phyloP scores from a whole-genome alignment of 2,329 filamentous ascomycete species.

The Fusarium citri region DNA sequence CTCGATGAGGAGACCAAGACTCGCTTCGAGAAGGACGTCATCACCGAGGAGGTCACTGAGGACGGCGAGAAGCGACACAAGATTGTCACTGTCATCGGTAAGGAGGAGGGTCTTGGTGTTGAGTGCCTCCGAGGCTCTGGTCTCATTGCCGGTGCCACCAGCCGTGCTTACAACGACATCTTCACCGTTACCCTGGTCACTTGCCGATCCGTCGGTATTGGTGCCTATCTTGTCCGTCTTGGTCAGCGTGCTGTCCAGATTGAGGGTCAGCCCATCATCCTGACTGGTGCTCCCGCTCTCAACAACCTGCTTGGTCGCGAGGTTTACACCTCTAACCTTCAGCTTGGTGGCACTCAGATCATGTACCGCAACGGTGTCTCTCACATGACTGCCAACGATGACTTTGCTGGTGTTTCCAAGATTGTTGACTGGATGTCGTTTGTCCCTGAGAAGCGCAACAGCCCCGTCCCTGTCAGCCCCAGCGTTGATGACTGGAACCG shows the following conservation, averaged over 20 bases:
- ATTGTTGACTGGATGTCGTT: conserved; percentile 99
- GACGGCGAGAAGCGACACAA: conserved; percentile 91
- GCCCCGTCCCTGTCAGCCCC: conserved; percentile 91
- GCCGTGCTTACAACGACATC: conserved; percentile 97
- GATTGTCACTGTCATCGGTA: conserved; percentile 92
- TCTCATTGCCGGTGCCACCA: conserved; percentile 97
- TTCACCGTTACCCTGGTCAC: conserved; percentile 98
- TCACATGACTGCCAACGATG: conserved; percentile 97
- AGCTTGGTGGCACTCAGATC: conserved; percentile 99
- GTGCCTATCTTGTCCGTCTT: conserved; percentile 97
- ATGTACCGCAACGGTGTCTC: conserved; percentile 99
- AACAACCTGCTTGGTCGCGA: conserved; percentile 98
- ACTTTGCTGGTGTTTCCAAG: conserved; percentile 97
- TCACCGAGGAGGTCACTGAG: conserved; percentile 88
- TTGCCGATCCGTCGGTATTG: conserved; percentile 98
- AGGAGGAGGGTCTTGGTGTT: conserved; percentile 95
- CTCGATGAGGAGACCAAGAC: conserved; percentile 87
- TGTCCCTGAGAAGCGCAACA: conserved; percentile 93
- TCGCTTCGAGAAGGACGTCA: conserved; percentile 77
- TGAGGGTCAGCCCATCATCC: conserved; percentile 97
- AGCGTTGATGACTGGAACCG: conserved; percentile 91
- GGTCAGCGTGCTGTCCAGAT: conserved; percentile 99
- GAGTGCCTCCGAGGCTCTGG: conserved; percentile 97
- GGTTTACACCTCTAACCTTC: conserved; percentile 98
- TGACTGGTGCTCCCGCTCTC: conserved; percentile 95